Conservation (phyloP, 1,139 yeast genomes). For the Petasospora fabianii region DNA sequence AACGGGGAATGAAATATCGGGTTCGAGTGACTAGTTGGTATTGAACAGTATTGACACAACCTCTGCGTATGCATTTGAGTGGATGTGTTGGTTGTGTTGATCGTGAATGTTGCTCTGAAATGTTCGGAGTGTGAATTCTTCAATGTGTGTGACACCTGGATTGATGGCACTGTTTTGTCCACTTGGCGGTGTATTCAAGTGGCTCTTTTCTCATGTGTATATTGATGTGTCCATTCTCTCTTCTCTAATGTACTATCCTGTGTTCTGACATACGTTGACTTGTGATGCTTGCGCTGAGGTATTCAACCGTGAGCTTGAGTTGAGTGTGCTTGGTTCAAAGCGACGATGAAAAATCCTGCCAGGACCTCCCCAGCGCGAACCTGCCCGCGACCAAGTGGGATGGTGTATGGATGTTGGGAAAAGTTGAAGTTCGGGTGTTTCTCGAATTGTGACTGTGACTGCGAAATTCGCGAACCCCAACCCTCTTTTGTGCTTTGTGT, state of each 20-base stretch:
- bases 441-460: constrained; percentile 1
- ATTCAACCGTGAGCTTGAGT: neutral
- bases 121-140: neutral
- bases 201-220: neutral
- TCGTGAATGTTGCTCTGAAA: too few relatives aligned
- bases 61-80: neutral
- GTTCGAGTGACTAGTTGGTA: too few relatives aligned
- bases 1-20: too few relatives aligned
- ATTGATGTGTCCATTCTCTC: neutral
- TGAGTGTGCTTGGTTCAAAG: constrained; percentile 5
- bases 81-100: neutral
- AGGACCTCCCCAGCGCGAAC: constrained; percentile 2
- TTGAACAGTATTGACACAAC: too few relatives aligned
- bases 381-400: neutral
- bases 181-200: neutral
- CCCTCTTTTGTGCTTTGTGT: neutral
- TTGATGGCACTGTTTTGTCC: neutral
- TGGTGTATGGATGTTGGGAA: too few relatives aligned
- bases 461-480: neutral
- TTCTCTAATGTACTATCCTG: neutral
- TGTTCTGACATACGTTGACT: constrained; percentile 11
- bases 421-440: constrained; percentile 1
- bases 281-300: constrained; percentile 11
- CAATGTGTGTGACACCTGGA: neutral
- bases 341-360: constrained; percentile 17